A percentile compares a stretch with the other conserved stretches of the same genome.
Evolutionary conservation across 2,329 filamentous ascomycete species (phyloP).

Genomic region (Pseudohalonectria lignicola): DNA sequence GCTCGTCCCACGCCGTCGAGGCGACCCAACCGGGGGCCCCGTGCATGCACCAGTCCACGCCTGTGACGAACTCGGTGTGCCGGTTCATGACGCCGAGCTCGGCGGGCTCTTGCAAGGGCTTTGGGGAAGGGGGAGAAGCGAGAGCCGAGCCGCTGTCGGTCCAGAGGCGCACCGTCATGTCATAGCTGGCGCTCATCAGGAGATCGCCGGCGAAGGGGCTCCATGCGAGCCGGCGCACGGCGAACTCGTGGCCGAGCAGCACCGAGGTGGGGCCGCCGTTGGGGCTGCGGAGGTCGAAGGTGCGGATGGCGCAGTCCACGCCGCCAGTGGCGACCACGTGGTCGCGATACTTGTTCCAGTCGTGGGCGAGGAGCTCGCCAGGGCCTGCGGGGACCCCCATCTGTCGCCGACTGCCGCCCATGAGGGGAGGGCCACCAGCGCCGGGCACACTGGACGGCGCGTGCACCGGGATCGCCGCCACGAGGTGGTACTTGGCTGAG

Average conservation of each 20-base stretch:
- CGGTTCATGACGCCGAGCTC: constrained; percentile 81
- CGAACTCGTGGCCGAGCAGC: constrained; percentile 82
- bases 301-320: constrained; percentile 77
- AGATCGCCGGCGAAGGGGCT: constrained; percentile 88
- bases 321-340: constrained; percentile 78
- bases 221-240: constrained; percentile 77
- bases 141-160: constrained; percentile 50
- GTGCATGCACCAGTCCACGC: constrained; percentile 96
- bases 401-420: constrained; percentile 16
- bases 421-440: constrained; percentile 17
- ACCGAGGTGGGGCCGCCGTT: constrained; percentile 60
- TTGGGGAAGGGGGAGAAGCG: neutral
- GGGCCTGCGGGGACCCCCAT: constrained; percentile 45
- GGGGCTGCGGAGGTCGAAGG: constrained; percentile 79
- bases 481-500: constrained; percentile 79
- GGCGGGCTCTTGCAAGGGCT: constrained; percentile 2
- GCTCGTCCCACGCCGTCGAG: constrained; percentile 89
- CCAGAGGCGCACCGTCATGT: constrained; percentile 96
- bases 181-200: constrained; percentile 82
- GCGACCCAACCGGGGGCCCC: constrained; percentile 93
- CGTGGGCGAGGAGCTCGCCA: constrained; percentile 80
- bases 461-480: constrained; percentile 74
- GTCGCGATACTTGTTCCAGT: constrained; percentile 97
- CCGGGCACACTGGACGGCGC: constrained; percentile 40
- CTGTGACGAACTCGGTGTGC: constrained; percentile 93